A percentile compares a stretch with the other conserved stretches of the same genome.
These are phyloP conservation scores for Colletotrichum sp. DNA, from an alignment of 2,329 filamentous ascomycete species.

Conservation along the genomic window DNA sequence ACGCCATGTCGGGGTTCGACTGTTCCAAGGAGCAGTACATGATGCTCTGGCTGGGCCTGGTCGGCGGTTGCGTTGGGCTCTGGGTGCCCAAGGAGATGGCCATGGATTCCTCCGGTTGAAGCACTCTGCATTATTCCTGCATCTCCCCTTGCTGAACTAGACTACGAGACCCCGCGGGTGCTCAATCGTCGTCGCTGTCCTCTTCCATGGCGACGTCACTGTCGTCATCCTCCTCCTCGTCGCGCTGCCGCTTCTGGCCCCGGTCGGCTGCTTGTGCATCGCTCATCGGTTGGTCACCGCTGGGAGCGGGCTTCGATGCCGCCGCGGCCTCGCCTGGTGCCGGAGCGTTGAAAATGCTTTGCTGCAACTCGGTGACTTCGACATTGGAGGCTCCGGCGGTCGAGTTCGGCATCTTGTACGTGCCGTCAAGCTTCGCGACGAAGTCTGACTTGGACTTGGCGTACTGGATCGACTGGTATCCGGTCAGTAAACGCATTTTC, in stretches of 20 bases:
- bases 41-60: slow-evolving; percentile 86
- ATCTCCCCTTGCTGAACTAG: slow-evolving; percentile 1
- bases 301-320: slow-evolving; percentile 51
- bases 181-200: slow-evolving; percentile 74
- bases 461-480: slow-evolving; percentile 81
- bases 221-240: slow-evolving; percentile 70
- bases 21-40: slow-evolving; percentile 74
- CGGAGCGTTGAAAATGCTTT: slow-evolving; percentile 79
- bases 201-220: slow-evolving; percentile 74
- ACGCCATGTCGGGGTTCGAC: slow-evolving; percentile 74
- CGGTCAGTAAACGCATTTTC: neutral
- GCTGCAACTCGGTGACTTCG: slow-evolving; percentile 75
- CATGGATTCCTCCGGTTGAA: slow-evolving; percentile 11
- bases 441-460: slow-evolving; percentile 88
- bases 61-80: slow-evolving; percentile 81
- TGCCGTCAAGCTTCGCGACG: slow-evolving; percentile 90
- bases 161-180: neutral
- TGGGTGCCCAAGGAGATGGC: slow-evolving; percentile 76
- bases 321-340: slow-evolving; percentile 52
- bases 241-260: slow-evolving; percentile 74
- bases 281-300: slow-evolving; percentile 52
- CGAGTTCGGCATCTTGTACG: slow-evolving; percentile 73
- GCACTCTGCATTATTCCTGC: neutral
- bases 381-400: slow-evolving; percentile 52
- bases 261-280: slow-evolving; percentile 61